Percentiles rank a stretch among this genome's conserved stretches.
phyloP scores from a whole-genome alignment of 306 rosid genomes.

The Canavalia gladiata region DNA sequence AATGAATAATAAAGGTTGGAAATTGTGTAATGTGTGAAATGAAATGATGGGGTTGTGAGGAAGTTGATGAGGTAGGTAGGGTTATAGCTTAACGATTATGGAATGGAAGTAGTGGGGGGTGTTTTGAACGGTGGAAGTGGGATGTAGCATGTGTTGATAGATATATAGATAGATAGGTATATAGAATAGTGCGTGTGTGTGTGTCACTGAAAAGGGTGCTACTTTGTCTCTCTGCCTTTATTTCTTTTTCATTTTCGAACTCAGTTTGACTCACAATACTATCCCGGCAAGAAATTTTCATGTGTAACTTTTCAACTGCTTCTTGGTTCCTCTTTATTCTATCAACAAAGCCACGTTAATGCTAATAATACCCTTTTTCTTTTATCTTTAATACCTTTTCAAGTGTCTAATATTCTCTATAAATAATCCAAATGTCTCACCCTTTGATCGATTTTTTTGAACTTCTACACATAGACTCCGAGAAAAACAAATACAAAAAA shows the following conservation, averaged over 20 bases:
- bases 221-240: constrained; percentile 65
- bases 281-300: constrained; percentile 75
- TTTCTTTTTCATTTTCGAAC: constrained; percentile 51
- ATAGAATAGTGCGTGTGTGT: constrained; percentile 24
- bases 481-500: constrained; percentile 8
- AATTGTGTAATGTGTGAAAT: constrained; percentile 30
- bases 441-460: constrained; percentile 52
- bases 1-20: not conserved
- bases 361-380: constrained; percentile 52
- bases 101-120: constrained; percentile 21
- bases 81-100: constrained; percentile 43
- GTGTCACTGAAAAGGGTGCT: constrained; percentile 67
- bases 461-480: constrained; percentile 58
- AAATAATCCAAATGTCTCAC: too few relatives aligned
- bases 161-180: constrained; percentile 15
- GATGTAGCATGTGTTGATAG: constrained; percentile 37
- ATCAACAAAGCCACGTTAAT: constrained; percentile 63
- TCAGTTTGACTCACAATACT: constrained; percentile 59
- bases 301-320: constrained; percentile 70
- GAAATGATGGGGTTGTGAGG: constrained; percentile 22
- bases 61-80: constrained; percentile 42
- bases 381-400: constrained; percentile 41
- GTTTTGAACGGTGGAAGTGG: constrained; percentile 39
- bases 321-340: constrained; percentile 69
- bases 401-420: not conserved